phyloP scores from a whole-genome alignment of 306 rosid genomes.

The Medicago ruthenica region DNA sequence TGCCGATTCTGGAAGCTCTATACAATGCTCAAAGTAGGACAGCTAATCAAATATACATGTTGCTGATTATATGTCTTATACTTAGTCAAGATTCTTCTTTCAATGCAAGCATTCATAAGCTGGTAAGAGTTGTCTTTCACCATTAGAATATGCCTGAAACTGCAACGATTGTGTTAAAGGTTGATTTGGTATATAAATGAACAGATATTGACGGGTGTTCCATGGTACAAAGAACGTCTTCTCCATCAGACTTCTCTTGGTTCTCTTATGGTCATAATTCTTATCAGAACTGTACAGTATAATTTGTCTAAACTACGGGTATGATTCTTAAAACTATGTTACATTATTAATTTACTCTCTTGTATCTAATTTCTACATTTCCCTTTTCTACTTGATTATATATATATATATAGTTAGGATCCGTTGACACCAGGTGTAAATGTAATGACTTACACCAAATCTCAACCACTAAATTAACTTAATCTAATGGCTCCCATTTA shows the following conservation, averaged over 20 bases:
- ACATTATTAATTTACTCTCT: constrained; percentile 27
- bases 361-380: constrained; percentile 28
- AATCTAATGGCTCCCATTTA: too few species aligned
- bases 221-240: constrained; percentile 98
- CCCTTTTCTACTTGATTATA: constrained; percentile 38
- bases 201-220: constrained; percentile 85
- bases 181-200: constrained; percentile 43
- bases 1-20: constrained; percentile 95
- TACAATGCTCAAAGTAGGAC: constrained; percentile 85
- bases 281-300: constrained; percentile 96
- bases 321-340: constrained; percentile 44
- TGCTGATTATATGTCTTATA: constrained; percentile 91
- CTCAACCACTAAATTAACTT: too few species aligned
- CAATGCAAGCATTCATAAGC: constrained; percentile 95
- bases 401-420: constrained; percentile 34
- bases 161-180: constrained; percentile 41
- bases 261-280: constrained; percentile 90
- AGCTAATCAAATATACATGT: constrained; percentile 96
- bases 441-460: too few species aligned
- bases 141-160: constrained; percentile 30
- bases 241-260: constrained; percentile 98
- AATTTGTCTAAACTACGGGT: constrained; percentile 97
- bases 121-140: constrained; percentile 62
- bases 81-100: constrained; percentile 98
- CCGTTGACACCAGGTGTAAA: too few species aligned